Conservation (phyloP, 805 yeast species). For the Wickerhamomyces queroliae region DNA sequence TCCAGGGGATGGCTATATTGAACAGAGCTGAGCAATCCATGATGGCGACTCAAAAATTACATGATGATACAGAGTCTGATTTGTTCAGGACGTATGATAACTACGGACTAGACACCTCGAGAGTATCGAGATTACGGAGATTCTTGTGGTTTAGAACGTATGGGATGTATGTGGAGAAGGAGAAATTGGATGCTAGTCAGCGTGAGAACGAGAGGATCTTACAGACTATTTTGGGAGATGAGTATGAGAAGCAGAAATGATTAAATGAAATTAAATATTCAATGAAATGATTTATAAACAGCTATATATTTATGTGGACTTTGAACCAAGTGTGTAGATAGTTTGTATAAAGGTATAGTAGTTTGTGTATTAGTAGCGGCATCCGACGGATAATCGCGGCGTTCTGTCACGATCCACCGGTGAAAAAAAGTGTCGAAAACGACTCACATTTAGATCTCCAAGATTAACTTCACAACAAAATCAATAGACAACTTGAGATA, state of each 20-base stretch:
- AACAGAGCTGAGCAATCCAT: constrained; percentile 31
- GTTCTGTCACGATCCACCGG: too few species aligned
- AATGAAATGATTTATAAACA: too few species aligned
- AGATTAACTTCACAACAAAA: background rate
- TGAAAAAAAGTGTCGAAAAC: too few species aligned
- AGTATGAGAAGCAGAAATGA: constrained; percentile 58
- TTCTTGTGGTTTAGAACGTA: constrained; percentile 50
- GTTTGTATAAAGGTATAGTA: too few species aligned
- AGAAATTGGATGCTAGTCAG: constrained; percentile 29
- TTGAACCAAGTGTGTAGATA: too few species aligned
- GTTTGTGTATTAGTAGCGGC: too few species aligned
- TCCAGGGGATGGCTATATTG: constrained; percentile 35
- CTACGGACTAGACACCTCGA: constrained; percentile 45
- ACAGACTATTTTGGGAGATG: constrained; percentile 71
- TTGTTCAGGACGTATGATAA: constrained; percentile 39
- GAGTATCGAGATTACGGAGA: constrained; percentile 46
- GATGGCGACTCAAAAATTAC: constrained; percentile 25
- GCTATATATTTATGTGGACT: too few species aligned
- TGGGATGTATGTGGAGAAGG: constrained; percentile 24
- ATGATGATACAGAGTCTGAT: constrained; percentile 35
- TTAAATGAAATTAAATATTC: too few species aligned
- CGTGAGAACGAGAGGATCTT: constrained; percentile 72
- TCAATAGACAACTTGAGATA: background rate
- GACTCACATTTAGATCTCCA: too few species aligned
- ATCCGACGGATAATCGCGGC: too few species aligned